Conservation (phyloP, 148 eudicot species). For the Diospyros lotus region DNA sequence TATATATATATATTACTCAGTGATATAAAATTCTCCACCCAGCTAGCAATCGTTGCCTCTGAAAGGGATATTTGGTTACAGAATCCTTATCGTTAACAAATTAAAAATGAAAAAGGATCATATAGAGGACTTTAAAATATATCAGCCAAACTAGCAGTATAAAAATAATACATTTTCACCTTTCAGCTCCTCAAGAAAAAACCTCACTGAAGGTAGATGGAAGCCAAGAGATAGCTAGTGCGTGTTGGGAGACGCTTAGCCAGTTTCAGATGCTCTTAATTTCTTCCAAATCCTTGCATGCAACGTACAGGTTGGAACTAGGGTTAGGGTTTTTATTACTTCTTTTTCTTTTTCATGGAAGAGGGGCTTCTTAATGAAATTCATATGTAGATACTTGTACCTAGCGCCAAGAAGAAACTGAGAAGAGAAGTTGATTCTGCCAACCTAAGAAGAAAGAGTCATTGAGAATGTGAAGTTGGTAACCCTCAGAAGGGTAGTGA, state of each 20-base stretch:
- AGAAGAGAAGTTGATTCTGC: constrained; percentile 78
- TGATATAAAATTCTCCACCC: constrained; percentile 12
- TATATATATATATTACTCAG: background rate
- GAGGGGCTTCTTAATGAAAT: too few species aligned
- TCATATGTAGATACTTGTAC: background rate
- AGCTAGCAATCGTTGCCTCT: constrained; percentile 9
- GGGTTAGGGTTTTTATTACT: constrained; percentile 32
- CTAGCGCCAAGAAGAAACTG: constrained; percentile 84
- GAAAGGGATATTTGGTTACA: background rate
- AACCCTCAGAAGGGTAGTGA: constrained; percentile 95
- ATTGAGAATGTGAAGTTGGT: constrained; percentile 48
- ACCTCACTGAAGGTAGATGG: background rate
- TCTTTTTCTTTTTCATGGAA: background rate
- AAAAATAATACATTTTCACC: constrained; percentile 12
- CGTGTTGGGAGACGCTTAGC: background rate
- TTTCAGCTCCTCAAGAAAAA: constrained; percentile 14
- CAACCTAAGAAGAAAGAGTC: constrained; percentile 76
- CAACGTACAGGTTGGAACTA: constrained; percentile 16
- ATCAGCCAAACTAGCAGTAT: constrained; percentile 10
- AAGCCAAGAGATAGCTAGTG: background rate
- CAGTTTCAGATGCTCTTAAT: background rate
- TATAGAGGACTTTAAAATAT: background rate
- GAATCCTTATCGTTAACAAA: constrained; percentile 9
- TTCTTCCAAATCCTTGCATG: constrained; percentile 12
- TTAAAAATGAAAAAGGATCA: background rate